Evolutionary conservation across 768 basidiomycete species (phyloP).

Genomic region (Stropharia rugosoannulata): DNA sequence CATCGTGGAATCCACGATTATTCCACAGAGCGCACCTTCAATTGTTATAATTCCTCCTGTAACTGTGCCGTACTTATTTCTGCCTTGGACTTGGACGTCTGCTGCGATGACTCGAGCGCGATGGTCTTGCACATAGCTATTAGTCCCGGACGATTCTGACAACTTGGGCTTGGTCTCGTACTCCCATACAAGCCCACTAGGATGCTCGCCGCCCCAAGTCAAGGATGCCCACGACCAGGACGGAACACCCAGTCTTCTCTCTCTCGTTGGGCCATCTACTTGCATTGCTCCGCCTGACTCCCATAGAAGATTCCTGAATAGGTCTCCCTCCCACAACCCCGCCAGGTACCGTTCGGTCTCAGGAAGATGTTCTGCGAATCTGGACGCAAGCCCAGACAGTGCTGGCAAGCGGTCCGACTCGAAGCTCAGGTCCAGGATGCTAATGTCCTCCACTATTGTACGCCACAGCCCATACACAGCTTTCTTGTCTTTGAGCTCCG

Average conservation of each 20-base stretch:
- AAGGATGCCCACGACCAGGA: slow-evolving; percentile 17
- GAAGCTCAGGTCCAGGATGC: slow-evolving; percentile 11
- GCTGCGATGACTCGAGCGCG: slow-evolving; percentile 8
- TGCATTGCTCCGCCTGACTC: slow-evolving; percentile 11
- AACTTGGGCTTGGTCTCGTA: slow-evolving; percentile 17
- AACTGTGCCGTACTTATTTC: slow-evolving; percentile 12
- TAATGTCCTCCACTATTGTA: slow-evolving; percentile 14
- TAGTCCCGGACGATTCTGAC: slow-evolving; percentile 10
- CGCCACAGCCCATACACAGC: slow-evolving; percentile 12
- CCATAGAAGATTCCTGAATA: slow-evolving; percentile 12
- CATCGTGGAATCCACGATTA: neutral
- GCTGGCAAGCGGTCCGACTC: slow-evolving; percentile 15
- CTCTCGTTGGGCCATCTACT: slow-evolving; percentile 5
- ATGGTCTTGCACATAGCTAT: slow-evolving; percentile 12
- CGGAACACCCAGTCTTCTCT: slow-evolving; percentile 2
- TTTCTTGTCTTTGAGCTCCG: neutral
- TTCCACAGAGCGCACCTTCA: slow-evolving; percentile 11
- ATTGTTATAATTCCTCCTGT: slow-evolving; percentile 6
- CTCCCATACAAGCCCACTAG: slow-evolving; percentile 11
- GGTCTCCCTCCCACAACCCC: slow-evolving; percentile 16
- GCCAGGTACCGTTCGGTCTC: slow-evolving; percentile 13
- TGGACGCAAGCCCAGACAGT: slow-evolving; percentile 13
- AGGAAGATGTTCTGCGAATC: slow-evolving; percentile 12
- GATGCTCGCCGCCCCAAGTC: slow-evolving; percentile 9
- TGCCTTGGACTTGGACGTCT: slow-evolving; percentile 8